Percentiles rank a stretch among this genome's conserved stretches.
These are phyloP conservation scores for Alternaria brassicicola DNA, from an alignment of 2,329 filamentous ascomycete species.

Conservation along the genomic window DNA sequence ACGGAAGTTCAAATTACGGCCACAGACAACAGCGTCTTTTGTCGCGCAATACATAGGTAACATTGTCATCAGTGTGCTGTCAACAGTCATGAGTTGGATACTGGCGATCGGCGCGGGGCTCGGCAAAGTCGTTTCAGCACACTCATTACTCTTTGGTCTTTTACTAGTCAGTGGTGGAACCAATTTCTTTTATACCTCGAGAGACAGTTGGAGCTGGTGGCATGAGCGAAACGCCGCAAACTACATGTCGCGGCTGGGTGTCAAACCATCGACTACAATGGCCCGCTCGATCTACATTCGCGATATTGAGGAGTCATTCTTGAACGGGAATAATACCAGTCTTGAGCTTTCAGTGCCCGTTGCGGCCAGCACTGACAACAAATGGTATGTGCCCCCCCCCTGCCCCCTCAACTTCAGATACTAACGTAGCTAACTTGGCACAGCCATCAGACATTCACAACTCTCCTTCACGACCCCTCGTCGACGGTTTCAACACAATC, in stretches of 20 bases:
- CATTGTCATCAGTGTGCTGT: constrained; percentile 74
- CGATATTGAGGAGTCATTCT: constrained; percentile 73
- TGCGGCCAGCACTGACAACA: constrained; percentile 27
- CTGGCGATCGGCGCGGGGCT: constrained; percentile 69
- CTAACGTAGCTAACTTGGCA: constrained; percentile 9
- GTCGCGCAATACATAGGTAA: constrained; percentile 74
- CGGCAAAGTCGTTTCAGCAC: constrained; percentile 72
- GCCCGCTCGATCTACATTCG: constrained; percentile 82
- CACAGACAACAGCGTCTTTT: constrained; percentile 69
- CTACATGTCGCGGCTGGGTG: constrained; percentile 82
- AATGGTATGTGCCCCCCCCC: constrained; percentile 29
- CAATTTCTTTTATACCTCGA: constrained; percentile 77
- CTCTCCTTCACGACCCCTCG: constrained; percentile 38
- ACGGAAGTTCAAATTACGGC: constrained; percentile 53
- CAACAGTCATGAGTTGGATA: constrained; percentile 77
- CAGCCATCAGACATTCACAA: constrained; percentile 47
- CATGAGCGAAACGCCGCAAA: constrained; percentile 77
- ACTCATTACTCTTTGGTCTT: constrained; percentile 74
- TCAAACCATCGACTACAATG: constrained; percentile 80
- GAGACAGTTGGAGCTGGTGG: constrained; percentile 81
- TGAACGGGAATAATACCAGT: constrained; percentile 43
- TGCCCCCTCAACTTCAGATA: too few relatives aligned
- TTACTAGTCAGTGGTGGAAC: constrained; percentile 71
- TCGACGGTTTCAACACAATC: constrained; percentile 24
- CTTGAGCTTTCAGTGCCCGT: constrained; percentile 26